Evolutionary conservation across 306 rosid genomes (phyloP), one percentile per base, ranked within the genome.

Genomic region (Morella rubra): DNA sequence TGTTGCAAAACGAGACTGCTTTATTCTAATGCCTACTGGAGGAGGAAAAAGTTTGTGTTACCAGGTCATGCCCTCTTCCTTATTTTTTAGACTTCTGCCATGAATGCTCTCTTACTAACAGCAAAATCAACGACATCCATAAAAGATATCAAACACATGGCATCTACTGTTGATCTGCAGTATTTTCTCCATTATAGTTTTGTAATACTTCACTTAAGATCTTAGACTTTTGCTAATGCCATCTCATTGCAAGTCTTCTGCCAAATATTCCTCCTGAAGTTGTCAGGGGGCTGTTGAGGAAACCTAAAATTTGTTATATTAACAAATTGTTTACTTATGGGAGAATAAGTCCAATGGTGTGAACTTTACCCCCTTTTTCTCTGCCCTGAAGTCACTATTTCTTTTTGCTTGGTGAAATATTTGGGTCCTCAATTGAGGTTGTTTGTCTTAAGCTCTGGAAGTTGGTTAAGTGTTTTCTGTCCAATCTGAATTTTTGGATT

Each of bases 1-100:
- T 68, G 75, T 89, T 84, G 88, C 91, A 77, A 95, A 86, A 80
- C 85, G 62, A 76, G 97, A 95, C 86, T 90, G 96, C 80, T 95
- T 95, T 80, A 84, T 95, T 80, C 92, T 95, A 68, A 95, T 95
- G 98, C 98, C 98, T 45, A 95, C 98, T 8, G 98, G 98, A 74
- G 98, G 98, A 70, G 98, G 97, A 45, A 95, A 95, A 90, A 90
- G 97, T 79, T 89, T 95, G 74, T 95, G 98, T 78, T 95, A 95
- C 77, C 98, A 95, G 98, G 98, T 95, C 72, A 45, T 75, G 58
- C 85, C 73, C 81, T 85, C 84, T 79, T 81, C 73, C n/a, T 80
- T 75, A 77, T 8, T 14, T 41, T 37, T 62, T 77, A 40, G 61
- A 61, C 58, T 64, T 27, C 8, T 66, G 69, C 32, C 76, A 55